Evolutionary conservation across 208 protist species (phyloP).

Genomic region (Leishmania martiniquensis): DNA sequence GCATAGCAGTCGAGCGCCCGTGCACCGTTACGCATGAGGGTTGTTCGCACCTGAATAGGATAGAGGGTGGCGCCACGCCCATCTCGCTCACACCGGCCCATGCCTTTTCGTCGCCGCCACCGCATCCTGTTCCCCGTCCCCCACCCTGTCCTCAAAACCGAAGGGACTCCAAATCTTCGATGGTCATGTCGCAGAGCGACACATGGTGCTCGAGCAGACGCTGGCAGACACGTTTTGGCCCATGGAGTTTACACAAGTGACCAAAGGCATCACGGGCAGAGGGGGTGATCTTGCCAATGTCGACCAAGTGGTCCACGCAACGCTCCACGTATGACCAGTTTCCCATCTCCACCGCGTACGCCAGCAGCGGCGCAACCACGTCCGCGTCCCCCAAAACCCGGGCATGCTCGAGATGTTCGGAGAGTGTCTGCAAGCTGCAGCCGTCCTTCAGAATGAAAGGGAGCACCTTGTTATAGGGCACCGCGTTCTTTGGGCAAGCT

Average conservation of each 20-base stretch:
- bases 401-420: constrained; percentile 87
- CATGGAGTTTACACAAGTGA: constrained; percentile 78
- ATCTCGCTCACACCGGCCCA: background rate
- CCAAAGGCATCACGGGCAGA: constrained; percentile 69
- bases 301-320: constrained; percentile 80
- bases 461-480: constrained; percentile 74
- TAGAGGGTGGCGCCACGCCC: background rate
- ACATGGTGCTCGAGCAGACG: constrained; percentile 64
- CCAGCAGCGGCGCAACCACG: constrained; percentile 82
- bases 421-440: constrained; percentile 78
- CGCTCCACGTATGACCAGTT: constrained; percentile 86
- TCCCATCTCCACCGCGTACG: constrained; percentile 66
- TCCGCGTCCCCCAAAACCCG: constrained; percentile 85
- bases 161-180: constrained; percentile 77
- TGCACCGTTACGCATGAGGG: background rate
- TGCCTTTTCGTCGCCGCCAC: background rate
- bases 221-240: constrained; percentile 57
- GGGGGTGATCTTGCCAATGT: constrained; percentile 82
- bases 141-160: constrained; percentile 47
- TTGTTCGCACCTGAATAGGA: background rate
- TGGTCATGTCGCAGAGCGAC: constrained; percentile 64
- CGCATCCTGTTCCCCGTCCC: background rate
- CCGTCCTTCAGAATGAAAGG: constrained; percentile 77
- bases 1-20: background rate
- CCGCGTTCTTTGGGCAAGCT: constrained; percentile 81